Percentiles rank a stretch among this genome's conserved stretches.
These are phyloP conservation scores for Penicillium bialowiezense DNA, from an alignment of 495 filamentous ascomycete genomes.

Conservation along the genomic window DNA sequence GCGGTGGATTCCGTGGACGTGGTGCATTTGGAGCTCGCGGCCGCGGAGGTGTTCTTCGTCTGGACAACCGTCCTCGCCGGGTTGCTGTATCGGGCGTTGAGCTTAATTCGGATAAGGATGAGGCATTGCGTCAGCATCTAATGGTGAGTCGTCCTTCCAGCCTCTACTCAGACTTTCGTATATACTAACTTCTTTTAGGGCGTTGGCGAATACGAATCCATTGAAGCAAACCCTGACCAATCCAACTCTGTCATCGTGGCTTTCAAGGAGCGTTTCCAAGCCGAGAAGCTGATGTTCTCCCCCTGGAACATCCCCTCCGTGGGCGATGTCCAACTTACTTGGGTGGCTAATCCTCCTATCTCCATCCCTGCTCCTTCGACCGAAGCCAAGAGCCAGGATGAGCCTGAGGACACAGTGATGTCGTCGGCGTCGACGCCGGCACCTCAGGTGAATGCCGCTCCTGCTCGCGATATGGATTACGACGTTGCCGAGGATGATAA, in stretches of 20 bases:
- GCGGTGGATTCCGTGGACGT: slow-evolving; percentile 35
- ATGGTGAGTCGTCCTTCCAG: slow-evolving; percentile 57
- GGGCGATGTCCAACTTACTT: slow-evolving; percentile 72
- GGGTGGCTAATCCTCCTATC: slow-evolving; percentile 56
- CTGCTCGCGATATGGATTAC: slow-evolving; percentile 44
- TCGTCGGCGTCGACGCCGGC: slow-evolving; percentile 16
- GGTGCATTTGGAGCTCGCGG: slow-evolving; percentile 24
- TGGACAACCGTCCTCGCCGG: slow-evolving; percentile 84
- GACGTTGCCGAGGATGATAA: slow-evolving; percentile 54
- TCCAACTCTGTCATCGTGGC: slow-evolving; percentile 61
- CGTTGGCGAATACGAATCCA: slow-evolving; percentile 76
- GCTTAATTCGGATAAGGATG: slow-evolving; percentile 69
- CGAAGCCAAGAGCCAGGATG: slow-evolving; percentile 29
- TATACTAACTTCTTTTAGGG: slow-evolving; percentile 49
- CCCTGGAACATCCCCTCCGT: slow-evolving; percentile 67
- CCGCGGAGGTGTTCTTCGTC: slow-evolving; percentile 61
- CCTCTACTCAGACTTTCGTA: slow-evolving; percentile 18
- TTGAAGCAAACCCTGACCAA: slow-evolving; percentile 61
- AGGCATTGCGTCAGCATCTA: slow-evolving; percentile 79
- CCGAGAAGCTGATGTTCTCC: slow-evolving; percentile 78
- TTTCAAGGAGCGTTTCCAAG: slow-evolving; percentile 87
- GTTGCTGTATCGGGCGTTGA: slow-evolving; percentile 71
- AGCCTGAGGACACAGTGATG: slow-evolving; percentile 38
- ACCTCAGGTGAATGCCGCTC: slow-evolving; percentile 18
- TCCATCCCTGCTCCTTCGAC: slow-evolving; percentile 13